A percentile compares a stretch with the other conserved stretches of the same genome.
These are phyloP conservation scores for Dendrothele bispora DNA, from an alignment of 768 basidiomycete species.

Conservation along the genomic window DNA sequence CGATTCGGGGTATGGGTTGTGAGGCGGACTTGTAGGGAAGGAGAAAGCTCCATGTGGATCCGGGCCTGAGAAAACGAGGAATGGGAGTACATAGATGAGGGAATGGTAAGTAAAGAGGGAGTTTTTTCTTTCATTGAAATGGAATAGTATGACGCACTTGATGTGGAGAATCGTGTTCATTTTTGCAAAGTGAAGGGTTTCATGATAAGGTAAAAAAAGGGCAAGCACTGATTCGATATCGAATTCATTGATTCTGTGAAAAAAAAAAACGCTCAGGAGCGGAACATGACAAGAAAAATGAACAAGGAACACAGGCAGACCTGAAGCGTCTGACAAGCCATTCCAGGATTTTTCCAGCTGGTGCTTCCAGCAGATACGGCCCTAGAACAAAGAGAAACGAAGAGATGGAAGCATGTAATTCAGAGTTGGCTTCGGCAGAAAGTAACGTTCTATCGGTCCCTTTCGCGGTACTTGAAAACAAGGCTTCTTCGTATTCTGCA, in stretches of 20 bases:
- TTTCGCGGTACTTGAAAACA: constrained; percentile 84
- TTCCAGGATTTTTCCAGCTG: constrained; percentile 83
- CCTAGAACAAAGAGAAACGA: constrained; percentile 71
- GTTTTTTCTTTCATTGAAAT: neutral
- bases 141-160: constrained; percentile 43
- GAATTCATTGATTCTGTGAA: constrained; percentile 84
- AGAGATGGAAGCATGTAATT: constrained; percentile 61
- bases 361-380: constrained; percentile 77
- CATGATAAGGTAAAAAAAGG: constrained; percentile 92
- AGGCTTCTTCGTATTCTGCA: constrained; percentile 57
- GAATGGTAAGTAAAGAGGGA: constrained; percentile 6
- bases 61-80: no score
- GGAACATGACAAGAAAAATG: no score
- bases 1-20: constrained; percentile 68
- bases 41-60: constrained; percentile 68
- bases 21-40: constrained; percentile 75
- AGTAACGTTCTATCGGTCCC: constrained; percentile 77
- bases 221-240: constrained; percentile 77
- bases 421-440: constrained; percentile 55
- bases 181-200: constrained; percentile 91
- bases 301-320: constrained; percentile 41
- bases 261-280: no score
- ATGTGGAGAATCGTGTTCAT: constrained; percentile 86
- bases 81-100: no score
- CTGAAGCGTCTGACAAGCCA: constrained; percentile 95